These are phyloP conservation scores for Curvularia verruculosa DNA, from an alignment of 2,329 filamentous ascomycete genomes.

Conservation along the genomic window DNA sequence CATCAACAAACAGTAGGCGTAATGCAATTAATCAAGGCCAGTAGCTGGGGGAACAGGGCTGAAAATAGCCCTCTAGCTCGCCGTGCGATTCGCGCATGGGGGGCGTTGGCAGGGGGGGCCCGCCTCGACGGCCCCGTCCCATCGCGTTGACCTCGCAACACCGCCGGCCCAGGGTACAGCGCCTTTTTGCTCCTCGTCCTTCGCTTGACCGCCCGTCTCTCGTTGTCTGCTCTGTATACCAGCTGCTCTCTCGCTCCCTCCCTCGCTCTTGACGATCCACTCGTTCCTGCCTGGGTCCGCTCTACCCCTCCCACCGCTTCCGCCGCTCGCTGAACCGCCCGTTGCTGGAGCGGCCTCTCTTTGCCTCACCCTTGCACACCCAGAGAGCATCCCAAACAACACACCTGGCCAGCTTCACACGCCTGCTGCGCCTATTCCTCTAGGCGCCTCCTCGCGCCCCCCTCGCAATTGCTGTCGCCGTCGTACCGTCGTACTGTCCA, in stretches of 20 bases:
- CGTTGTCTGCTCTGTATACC: constrained; percentile 4
- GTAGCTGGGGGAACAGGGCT: constrained; percentile 11
- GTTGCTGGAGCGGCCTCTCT: constrained; percentile 8
- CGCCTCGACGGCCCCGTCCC: constrained; percentile 16
- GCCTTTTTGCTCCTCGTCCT: constrained; percentile 21
- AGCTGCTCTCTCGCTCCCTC: neutral
- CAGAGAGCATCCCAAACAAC: constrained; percentile 2
- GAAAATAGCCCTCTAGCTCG: constrained; percentile 23
- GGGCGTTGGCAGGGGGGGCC: constrained; percentile 16
- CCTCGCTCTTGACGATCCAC: constrained; percentile 9
- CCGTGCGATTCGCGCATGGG: constrained; percentile 14
- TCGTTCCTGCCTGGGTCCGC: constrained; percentile 27
- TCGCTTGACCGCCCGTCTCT: constrained; percentile 26
- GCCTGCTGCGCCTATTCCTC: constrained; percentile 19
- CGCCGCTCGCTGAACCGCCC: constrained; percentile 37
- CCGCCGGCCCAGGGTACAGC: constrained; percentile 11
- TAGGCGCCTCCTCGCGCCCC: constrained; percentile 4
- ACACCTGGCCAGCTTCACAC: constrained; percentile 9
- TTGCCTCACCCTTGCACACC: constrained; percentile 1
- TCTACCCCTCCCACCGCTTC: constrained; percentile 10
- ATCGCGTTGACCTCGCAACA: constrained; percentile 38
- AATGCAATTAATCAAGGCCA: too few species aligned
- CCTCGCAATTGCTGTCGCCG: neutral
- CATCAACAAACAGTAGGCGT: constrained; percentile 2
- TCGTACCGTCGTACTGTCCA: constrained; percentile 16